Conservation (phyloP, 768 basidiomycete genomes). For the Boletus rubescentipes region DNA sequence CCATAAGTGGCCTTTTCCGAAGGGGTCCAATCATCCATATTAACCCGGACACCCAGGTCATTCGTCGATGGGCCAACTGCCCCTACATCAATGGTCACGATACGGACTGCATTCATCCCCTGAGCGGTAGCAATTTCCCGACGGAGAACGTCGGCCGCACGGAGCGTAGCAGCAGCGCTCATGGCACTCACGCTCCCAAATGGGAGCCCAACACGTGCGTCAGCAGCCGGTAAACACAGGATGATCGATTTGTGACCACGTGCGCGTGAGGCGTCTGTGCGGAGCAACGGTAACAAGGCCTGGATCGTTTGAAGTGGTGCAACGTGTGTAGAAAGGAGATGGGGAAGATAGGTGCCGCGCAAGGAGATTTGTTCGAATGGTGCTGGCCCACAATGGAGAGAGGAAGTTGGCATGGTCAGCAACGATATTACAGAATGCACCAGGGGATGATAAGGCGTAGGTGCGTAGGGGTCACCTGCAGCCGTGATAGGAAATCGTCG, state of each 20-base stretch:
- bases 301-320: conserved; percentile 77
- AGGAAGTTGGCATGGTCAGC: conserved; percentile 54
- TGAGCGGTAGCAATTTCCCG: conserved; percentile 70
- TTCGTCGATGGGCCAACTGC: conserved; percentile 35
- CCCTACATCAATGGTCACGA: conserved; percentile 77
- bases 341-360: conserved; percentile 61
- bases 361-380: conserved; percentile 74
- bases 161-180: conserved; percentile 71
- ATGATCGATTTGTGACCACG: conserved; percentile 51
- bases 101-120: conserved; percentile 51
- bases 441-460: conserved; percentile 63
- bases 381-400: conserved; percentile 39
- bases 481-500: conserved; percentile 78
- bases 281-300: conserved; percentile 71
- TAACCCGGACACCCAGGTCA: conserved; percentile 38
- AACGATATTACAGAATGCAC: conserved; percentile 79
- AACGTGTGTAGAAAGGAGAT: conserved; percentile 72
- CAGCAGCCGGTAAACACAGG: conserved; percentile 71
- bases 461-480: conserved; percentile 77
- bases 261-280: conserved; percentile 58
- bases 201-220: conserved; percentile 73
- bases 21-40: conserved; percentile 71
- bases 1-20: conserved; percentile 75
- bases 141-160: conserved; percentile 70
- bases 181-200: conserved; percentile 65